Conservation (phyloP, 495 filamentous ascomycete species). For the Evernia prunastri region DNA sequence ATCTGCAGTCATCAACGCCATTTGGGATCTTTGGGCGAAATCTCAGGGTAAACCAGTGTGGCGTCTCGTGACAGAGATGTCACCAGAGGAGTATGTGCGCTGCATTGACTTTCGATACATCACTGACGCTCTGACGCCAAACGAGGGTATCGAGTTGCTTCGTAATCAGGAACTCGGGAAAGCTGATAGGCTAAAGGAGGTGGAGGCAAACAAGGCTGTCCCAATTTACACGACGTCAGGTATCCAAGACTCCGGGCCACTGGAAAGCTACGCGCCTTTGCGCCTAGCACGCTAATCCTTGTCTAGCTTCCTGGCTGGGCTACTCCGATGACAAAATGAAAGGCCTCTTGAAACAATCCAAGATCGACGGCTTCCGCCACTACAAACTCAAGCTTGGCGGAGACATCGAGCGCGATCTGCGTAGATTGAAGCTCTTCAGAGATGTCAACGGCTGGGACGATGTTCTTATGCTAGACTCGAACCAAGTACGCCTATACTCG, state of each 20-base stretch:
- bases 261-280: background rate
- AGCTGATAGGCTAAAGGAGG: background rate
- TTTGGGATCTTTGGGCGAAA: constrained; percentile 97
- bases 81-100: background rate
- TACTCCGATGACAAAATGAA: background rate
- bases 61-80: constrained; percentile 53
- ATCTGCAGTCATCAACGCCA: constrained; percentile 82
- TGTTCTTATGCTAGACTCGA: background rate
- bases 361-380: background rate
- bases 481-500: background rate
- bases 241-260: background rate
- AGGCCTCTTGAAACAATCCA: constrained; percentile 1
- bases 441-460: background rate
- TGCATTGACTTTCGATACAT: background rate
- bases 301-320: background rate
- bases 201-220: background rate
- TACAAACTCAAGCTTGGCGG: background rate
- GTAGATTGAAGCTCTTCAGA: background rate
- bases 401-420: background rate
- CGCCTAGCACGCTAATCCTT: background rate
- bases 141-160: background rate
- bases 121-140: background rate
- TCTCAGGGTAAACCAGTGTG: constrained; percentile 79
- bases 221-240: background rate
- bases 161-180: background rate